phyloP scores from a whole-genome alignment of 148 eudicot species.

The Camellia japonica region DNA sequence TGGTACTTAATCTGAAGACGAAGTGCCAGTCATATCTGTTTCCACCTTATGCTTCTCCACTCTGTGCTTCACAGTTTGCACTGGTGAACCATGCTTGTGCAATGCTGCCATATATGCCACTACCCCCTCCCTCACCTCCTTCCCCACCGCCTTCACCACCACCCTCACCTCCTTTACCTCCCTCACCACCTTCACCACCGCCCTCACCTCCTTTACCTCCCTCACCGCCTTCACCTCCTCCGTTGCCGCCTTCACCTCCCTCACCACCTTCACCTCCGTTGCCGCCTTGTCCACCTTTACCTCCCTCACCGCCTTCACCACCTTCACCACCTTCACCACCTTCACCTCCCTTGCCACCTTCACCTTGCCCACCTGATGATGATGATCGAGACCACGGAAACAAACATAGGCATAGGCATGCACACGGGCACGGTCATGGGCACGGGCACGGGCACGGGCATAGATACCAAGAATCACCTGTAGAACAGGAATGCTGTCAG shows the following conservation, averaged over 20 bases:
- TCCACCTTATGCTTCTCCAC: constrained; percentile 30
- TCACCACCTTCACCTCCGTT: too few species aligned
- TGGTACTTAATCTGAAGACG: constrained; percentile 27
- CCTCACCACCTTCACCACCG: too few species aligned
- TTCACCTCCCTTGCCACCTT: too few species aligned
- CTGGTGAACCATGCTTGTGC: constrained; percentile 77
- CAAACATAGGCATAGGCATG: constrained; percentile 2
- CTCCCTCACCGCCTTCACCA: too few species aligned
- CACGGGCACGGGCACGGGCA: constrained; percentile 16
- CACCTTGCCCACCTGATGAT: neutral
- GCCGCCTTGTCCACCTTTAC: too few species aligned
- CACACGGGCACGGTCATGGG: constrained; percentile 18
- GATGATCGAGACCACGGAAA: neutral
- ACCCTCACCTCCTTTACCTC: neutral
- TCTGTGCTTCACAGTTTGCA: constrained; percentile 61
- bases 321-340: too few species aligned
- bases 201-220: too few species aligned
- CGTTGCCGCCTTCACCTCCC: too few species aligned
- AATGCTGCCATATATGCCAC: constrained; percentile 19
- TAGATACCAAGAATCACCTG: constrained; percentile 20
- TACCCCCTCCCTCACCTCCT: too few species aligned
- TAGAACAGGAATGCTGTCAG: constrained; percentile 57
- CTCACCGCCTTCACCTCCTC: too few species aligned
- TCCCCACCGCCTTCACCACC: too few species aligned
- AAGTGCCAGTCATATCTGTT: constrained; percentile 13